phyloP scores from a whole-genome alignment of 169 alveolate species.

The Cryptosporidium ubiquitum region DNA sequence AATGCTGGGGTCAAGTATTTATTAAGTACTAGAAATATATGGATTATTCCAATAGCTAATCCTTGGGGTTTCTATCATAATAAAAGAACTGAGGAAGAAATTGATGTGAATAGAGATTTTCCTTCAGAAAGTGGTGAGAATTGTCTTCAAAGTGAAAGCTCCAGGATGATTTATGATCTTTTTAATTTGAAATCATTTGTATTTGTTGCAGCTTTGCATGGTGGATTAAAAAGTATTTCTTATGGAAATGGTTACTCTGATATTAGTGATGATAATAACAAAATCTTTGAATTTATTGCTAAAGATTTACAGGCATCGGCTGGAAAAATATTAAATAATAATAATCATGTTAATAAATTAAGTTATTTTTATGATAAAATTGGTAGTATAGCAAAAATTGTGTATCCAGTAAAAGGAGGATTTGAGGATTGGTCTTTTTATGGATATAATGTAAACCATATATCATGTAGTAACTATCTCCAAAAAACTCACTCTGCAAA shows the following conservation, averaged over 20 bases:
- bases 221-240: constrained; percentile 51
- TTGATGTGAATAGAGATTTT: constrained; percentile 58
- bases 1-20: constrained; percentile 10
- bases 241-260: constrained; percentile 34
- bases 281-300: constrained; percentile 20
- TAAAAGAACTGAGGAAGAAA: constrained; percentile 21
- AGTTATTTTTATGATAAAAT: not conserved
- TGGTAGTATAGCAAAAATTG: constrained; percentile 30
- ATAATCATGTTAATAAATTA: not conserved
- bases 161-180: constrained; percentile 52
- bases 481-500: not conserved
- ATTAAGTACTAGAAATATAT: constrained; percentile 26
- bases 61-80: constrained; percentile 61
- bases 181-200: constrained; percentile 25
- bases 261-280: not conserved
- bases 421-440: constrained; percentile 62
- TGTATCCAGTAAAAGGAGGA: constrained; percentile 59
- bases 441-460: constrained; percentile 14
- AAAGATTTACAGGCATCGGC: constrained; percentile 51
- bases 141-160: constrained; percentile 45
- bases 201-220: constrained; percentile 47
- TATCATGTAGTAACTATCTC: constrained; percentile 11
- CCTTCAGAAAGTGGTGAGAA: constrained; percentile 39
- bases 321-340: constrained; percentile 4
- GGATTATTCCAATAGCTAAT: constrained; percentile 52